Conservation (phyloP, 2,329 filamentous ascomycete species). For the Microdochium bolleyi region DNA sequence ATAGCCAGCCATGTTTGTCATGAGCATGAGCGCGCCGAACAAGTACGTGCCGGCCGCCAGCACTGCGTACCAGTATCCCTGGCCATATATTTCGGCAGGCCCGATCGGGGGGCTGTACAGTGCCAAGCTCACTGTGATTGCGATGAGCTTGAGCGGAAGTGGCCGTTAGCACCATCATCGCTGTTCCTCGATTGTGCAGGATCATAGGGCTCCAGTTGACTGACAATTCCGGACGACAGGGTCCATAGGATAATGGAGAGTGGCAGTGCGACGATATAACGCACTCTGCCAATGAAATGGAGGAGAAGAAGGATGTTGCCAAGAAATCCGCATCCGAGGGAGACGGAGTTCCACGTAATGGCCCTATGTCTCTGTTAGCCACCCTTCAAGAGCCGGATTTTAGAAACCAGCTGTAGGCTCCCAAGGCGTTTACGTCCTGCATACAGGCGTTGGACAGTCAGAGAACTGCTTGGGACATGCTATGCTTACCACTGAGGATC, state of each 20-base stretch:
- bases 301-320: constrained; percentile 62
- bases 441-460: no score
- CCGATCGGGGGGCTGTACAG: constrained; percentile 37
- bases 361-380: constrained; percentile 29
- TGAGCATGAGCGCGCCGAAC: constrained; percentile 52
- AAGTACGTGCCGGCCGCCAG: constrained; percentile 57
- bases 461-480: no score
- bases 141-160: constrained; percentile 37
- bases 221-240: constrained; percentile 48
- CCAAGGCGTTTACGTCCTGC: no score
- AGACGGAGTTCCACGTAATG: constrained; percentile 55
- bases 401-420: no score
- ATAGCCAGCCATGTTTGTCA: constrained; percentile 64
- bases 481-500: constrained; percentile 52
- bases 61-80: constrained; percentile 64
- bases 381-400: no score
- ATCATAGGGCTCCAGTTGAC: constrained; percentile 16
- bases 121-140: constrained; percentile 48
- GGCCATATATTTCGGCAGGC: constrained; percentile 47
- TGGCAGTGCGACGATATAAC: constrained; percentile 62
- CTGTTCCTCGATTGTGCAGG: not conserved
- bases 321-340: constrained; percentile 54
- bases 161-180: constrained; percentile 3
- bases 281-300: constrained; percentile 59
- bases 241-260: constrained; percentile 61